Base-by-base conservation (phyloP, 208 protist genomes). In the Trypanosoma lewisi region DNA sequence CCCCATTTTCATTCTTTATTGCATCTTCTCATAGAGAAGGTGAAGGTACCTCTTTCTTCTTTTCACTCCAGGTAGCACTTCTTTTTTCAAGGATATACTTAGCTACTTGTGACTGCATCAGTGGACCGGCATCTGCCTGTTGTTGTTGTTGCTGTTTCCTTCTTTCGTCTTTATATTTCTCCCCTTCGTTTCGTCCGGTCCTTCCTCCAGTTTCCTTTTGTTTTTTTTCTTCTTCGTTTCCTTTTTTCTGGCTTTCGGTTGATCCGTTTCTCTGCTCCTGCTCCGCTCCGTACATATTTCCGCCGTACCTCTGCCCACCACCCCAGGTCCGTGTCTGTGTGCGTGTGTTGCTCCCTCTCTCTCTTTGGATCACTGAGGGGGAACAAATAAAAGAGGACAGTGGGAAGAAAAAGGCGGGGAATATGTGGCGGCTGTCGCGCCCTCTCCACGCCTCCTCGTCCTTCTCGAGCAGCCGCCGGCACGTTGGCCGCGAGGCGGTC, bases 1-100 rank as follows among this genome's bases (percentile, higher is more conserved):
- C 39, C 11, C 42, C 41, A 44, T 63, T 62, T 57, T 71, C 34
- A 67, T n/a, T 30, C 31, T 53, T 39, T 23, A n/a, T 33, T 44
- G 8, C 6, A 47, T 47, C n/a, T n/a, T 2, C 42, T 7, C 42
- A 44, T 44, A 7, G 42, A 7, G 42, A 21, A 21, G 42, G 16
- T 7, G 7, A n/a, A n/a, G n/a, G 42, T 1, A 47, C 23, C n/a
- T 7, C 6, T 47, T 47, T 47, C 9, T 47, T 21, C 1, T 21
- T 23, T 47, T 21, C 42, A 21, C 42, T 47, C 9, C 7, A 47
- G 16, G 9, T 47, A 19, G n/a, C 42, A 47, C 42, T 5, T 23
- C 42, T 47, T 7, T 47, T n/a, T 47, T 39, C n/a, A n/a, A n/a
- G n/a, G n/a, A n/a, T n/a, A n/a, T n/a, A n/a, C n/a, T n/a, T n/a